Evolutionary conservation across 2,329 filamentous ascomycete species (phyloP), one percentile per base, ranked within the genome.

Genomic region (Sporothrix dimorphospora): DNA sequence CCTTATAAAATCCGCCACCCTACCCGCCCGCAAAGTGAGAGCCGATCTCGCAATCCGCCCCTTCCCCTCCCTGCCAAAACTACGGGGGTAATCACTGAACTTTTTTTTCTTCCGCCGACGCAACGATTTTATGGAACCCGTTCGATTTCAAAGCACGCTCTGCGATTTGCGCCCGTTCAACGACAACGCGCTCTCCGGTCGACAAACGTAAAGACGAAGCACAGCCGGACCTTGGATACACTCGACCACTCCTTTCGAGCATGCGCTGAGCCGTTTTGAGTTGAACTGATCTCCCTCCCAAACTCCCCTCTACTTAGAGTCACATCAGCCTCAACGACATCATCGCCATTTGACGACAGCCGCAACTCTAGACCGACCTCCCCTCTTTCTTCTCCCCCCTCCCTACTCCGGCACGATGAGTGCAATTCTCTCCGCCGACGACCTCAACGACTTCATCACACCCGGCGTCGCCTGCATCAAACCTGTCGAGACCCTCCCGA

Each of bases 391-490:
- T 11, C 24, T 51, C 27, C 14, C 8, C 9, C n/a, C 45, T 34
- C 68, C 19, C 40, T n/a, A 51, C 61, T 65, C 40, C 73, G 67
- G 61, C 76, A 85, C 81, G 75, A 99, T 99, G 96, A 97, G 94
- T 80, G 96, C 96, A 75, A 99, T 99, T 78, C 91, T 99, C 78
- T 98, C 94, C 72, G 91, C 92, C 78, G 95, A 99, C 85, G 94
- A 98, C 81, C 87, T 99, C 74, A 99, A 99, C 85, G 96, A 99
- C 86, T 99, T 99, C 84, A 99, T 99, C 80, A 96, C 93, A 72
- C 96, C 96, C 16, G 94, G 95, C 74, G 94, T 99, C 79, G 96
- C 96, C 75, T 99, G 96, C 83, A 98, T 99, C 82, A 98, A 99
- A 79, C 96, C 96, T 38, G 88, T 99, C 80, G 96, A 99, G 81